A percentile compares a stretch with the other conserved stretches of the same genome.
Conservation (phyloP, 768 basidiomycete genomes). For the Daedalea quercina region DNA sequence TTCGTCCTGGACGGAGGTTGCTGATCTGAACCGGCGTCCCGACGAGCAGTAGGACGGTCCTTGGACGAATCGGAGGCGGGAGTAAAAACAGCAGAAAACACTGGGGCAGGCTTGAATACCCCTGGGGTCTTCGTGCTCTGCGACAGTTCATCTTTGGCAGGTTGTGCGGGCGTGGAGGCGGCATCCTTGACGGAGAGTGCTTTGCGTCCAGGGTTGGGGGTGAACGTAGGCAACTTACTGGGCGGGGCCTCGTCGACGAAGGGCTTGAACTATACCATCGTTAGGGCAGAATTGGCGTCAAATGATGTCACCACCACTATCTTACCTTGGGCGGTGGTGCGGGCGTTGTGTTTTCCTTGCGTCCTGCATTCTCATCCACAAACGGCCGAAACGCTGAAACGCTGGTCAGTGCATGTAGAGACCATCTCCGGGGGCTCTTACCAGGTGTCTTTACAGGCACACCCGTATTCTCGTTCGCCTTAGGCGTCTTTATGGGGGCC, state of each 20-base stretch:
- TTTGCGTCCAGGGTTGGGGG: conserved; percentile 27
- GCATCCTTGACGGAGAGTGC: conserved; percentile 44
- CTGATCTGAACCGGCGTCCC: conserved; percentile 9
- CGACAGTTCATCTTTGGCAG: conserved; percentile 10
- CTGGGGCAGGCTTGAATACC: conserved; percentile 30
- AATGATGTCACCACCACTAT: background rate
- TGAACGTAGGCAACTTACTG: conserved; percentile 35
- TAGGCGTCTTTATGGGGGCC: background rate
- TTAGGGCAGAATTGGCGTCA: background rate
- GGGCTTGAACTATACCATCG: conserved; percentile 49
- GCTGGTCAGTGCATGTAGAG: background rate
- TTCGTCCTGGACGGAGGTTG: conserved; percentile 4
- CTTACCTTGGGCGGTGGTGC: conserved; percentile 33
- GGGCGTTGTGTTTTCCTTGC: conserved; percentile 36
- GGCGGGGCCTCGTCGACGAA: conserved; percentile 47
- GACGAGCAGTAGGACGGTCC: conserved; percentile 6
- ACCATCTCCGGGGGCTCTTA: background rate
- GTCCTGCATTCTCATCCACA: conserved; percentile 49
- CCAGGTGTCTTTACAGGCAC: background rate
- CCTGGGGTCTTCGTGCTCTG: background rate
- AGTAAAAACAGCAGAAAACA: conserved; percentile 66
- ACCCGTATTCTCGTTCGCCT: background rate
- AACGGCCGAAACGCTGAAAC: conserved; percentile 58
- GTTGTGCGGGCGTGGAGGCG: conserved; percentile 18
- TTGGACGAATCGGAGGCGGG: conserved; percentile 23